Conservation (phyloP, 169 alveolate genomes). For the Theileria sp. region DNA sequence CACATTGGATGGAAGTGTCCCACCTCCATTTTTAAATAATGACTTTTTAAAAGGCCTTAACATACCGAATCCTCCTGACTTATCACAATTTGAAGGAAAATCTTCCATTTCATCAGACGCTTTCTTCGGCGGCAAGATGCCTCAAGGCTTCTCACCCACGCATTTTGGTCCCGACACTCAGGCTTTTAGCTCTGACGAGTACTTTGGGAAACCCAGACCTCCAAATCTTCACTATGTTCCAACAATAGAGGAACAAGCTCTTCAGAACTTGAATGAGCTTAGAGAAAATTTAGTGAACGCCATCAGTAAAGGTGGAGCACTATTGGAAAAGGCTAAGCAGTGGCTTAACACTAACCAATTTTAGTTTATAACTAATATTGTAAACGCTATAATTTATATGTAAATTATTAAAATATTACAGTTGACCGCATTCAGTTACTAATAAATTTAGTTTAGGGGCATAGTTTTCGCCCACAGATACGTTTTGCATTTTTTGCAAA, state of each 20-base stretch:
- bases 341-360: constrained; percentile 62
- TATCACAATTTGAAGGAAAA: constrained; percentile 69
- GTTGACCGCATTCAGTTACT: constrained; percentile 74
- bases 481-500: constrained; percentile 81
- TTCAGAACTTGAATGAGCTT: constrained; percentile 68
- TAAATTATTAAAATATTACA: constrained; percentile 32
- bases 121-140: constrained; percentile 61
- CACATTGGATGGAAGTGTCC: not conserved
- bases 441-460: constrained; percentile 73
- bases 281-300: constrained; percentile 74
- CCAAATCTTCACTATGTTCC: constrained; percentile 34
- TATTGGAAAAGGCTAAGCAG: constrained; percentile 72
- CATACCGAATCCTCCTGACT: constrained; percentile 28
- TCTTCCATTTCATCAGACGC: constrained; percentile 73
- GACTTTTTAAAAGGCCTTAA: not conserved
- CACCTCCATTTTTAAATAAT: not conserved
- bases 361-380: not conserved
- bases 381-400: not conserved
- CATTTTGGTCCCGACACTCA: not conserved
- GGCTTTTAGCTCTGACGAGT: constrained; percentile 70
- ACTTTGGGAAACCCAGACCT: constrained; percentile 66
- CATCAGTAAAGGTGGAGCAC: constrained; percentile 70
- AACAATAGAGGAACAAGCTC: constrained; percentile 73
- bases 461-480: constrained; percentile 76
- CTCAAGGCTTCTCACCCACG: constrained; percentile 18